These are phyloP conservation scores for Elaeagnus macrophylla DNA, from an alignment of 306 rosid genomes.

Conservation along the genomic window DNA sequence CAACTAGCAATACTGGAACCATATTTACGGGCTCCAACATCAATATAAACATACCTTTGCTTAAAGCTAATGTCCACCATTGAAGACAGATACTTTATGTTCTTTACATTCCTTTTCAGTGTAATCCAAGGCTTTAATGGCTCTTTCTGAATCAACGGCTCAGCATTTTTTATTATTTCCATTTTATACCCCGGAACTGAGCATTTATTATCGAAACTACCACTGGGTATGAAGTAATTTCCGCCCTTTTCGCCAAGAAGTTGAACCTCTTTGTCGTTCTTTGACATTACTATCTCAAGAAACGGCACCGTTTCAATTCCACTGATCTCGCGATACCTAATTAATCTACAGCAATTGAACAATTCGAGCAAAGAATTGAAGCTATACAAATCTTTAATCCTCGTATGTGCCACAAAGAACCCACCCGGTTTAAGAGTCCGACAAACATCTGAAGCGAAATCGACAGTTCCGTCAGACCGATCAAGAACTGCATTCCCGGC, in stretches of 20 bases:
- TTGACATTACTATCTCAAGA: conserved; percentile 35
- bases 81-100: conserved; percentile 42
- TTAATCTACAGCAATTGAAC: conserved; percentile 36
- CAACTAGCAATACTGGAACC: conserved; percentile 51
- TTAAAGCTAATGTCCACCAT: conserved; percentile 46
- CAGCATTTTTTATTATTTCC: conserved; percentile 31
- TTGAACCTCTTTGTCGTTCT: conserved; percentile 14
- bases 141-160: conserved; percentile 30
- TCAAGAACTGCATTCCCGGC: conserved; percentile 23
- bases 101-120: conserved; percentile 34
- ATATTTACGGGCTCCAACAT: conserved; percentile 46
- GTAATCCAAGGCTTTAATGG: conserved; percentile 45
- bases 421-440: conserved; percentile 48
- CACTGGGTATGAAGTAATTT: not conserved
- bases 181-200: conserved; percentile 25
- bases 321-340: conserved; percentile 34
- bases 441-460: conserved; percentile 29
- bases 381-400: conserved; percentile 35
- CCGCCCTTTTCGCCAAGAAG: not conserved
- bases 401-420: conserved; percentile 31
- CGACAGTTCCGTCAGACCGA: conserved; percentile 9
- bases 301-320: conserved; percentile 27
- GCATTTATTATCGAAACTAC: conserved; percentile 18
- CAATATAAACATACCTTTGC: conserved; percentile 42
- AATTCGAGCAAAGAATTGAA: conserved; percentile 41